phyloP scores from a whole-genome alignment of 2,329 filamentous ascomycete species.

The Podosphaera fusca region DNA sequence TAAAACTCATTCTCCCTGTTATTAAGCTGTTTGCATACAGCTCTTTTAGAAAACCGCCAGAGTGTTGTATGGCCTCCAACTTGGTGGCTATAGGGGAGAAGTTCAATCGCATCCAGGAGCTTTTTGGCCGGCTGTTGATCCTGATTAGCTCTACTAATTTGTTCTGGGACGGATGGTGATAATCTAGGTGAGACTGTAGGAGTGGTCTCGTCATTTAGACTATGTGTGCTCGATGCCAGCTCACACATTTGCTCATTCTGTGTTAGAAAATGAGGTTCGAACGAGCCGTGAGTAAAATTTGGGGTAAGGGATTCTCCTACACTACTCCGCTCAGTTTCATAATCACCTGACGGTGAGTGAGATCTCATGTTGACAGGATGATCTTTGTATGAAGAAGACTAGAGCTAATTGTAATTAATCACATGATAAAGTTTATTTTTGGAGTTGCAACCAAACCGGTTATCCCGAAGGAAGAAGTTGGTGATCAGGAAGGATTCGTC shows the following conservation, averaged over 20 bases:
- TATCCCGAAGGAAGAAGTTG: no score
- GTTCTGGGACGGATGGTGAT: neutral
- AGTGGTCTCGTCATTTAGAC: conserved; percentile 10
- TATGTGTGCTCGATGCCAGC: no score
- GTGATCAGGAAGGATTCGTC: no score
- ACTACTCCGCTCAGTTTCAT: no score
- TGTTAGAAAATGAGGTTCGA: no score
- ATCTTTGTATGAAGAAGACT: conserved; percentile 5
- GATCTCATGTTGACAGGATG: conserved; percentile 11
- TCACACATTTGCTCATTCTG: no score
- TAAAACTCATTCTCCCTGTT: conserved; percentile 98
- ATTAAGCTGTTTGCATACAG: conserved; percentile 94
- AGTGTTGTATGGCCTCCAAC: conserved; percentile 92
- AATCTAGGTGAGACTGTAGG: conserved; percentile 12
- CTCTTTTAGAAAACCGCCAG: conserved; percentile 83
- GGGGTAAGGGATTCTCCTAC: no score
- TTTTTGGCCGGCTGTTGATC: conserved; percentile 17
- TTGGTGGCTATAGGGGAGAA: conserved; percentile 93
- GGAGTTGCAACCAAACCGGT: no score
- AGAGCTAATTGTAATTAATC: neutral
- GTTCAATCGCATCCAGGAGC: conserved; percentile 73
- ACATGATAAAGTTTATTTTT: conserved; percentile 2
- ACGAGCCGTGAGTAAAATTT: no score
- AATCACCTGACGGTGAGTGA: no score
- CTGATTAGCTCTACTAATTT: neutral